Evolutionary conservation across 2,329 filamentous ascomycete genomes (phyloP).

Genomic region (Stemphylium lycopersici): DNA sequence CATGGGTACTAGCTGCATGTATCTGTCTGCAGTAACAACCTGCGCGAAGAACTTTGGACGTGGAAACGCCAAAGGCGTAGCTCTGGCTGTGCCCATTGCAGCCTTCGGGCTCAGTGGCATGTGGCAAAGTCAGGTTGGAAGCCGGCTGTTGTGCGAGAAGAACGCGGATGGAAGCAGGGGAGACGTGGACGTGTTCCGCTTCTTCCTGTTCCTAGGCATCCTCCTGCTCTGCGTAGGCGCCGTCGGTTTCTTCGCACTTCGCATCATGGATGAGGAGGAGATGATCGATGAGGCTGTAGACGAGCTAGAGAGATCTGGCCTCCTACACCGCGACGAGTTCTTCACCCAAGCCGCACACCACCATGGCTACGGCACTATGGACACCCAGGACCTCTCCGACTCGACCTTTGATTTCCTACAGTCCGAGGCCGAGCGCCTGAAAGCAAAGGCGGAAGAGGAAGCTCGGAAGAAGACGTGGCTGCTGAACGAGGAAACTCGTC

Average conservation of each 20-base stretch:
- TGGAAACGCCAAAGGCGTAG: constrained; percentile 84
- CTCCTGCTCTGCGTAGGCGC: constrained; percentile 74
- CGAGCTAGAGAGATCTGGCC: constrained; percentile 85
- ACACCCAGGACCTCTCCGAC: constrained; percentile 54
- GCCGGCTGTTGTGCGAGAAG: constrained; percentile 74
- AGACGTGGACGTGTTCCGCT: constrained; percentile 76
- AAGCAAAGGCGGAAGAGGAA: constrained; percentile 58
- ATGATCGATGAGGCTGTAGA: constrained; percentile 90
- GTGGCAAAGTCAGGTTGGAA: constrained; percentile 92
- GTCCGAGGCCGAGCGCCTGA: constrained; percentile 54
- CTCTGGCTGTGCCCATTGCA: constrained; percentile 88
- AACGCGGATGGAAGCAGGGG: constrained; percentile 65
- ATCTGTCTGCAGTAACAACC: constrained; percentile 87
- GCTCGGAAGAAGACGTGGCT: constrained; percentile 84
- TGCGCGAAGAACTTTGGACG: constrained; percentile 98
- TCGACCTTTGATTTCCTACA: constrained; percentile 55
- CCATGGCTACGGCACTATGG: constrained; percentile 68
- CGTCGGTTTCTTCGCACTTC: constrained; percentile 74
- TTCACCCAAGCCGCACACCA: constrained; percentile 65
- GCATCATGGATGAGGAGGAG: constrained; percentile 81
- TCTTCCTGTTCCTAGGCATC: constrained; percentile 83
- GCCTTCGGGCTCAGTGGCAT: constrained; percentile 93
- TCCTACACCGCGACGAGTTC: constrained; percentile 76
- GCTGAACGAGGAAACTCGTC: constrained; percentile 85
- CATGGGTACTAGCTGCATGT: constrained; percentile 84